Conservation (phyloP, 2,329 filamentous ascomycete genomes). For the Scytalidium sp. region DNA sequence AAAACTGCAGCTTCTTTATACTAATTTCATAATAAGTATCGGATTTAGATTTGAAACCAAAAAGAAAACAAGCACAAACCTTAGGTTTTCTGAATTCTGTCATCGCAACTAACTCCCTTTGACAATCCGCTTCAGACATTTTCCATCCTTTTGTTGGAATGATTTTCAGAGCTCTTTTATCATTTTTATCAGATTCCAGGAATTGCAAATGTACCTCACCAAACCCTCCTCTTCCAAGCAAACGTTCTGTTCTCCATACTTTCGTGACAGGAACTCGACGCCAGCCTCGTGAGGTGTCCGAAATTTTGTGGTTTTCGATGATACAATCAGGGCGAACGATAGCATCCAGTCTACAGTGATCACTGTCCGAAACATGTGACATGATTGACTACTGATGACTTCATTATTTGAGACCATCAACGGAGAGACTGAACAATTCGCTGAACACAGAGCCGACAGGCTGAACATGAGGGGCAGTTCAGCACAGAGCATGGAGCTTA, state of each 20-base stretch:
- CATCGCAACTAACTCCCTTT: not conserved
- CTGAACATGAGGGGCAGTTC: too few relatives aligned
- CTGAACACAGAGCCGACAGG: too few relatives aligned
- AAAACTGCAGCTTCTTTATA: not conserved
- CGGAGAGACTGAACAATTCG: too few relatives aligned
- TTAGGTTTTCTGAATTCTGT: not conserved
- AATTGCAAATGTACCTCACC: not conserved
- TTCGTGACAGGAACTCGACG: not conserved
- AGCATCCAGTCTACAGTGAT: too few relatives aligned
- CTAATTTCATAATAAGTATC: not conserved
- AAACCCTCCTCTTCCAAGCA: not conserved
- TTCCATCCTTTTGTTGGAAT: not conserved
- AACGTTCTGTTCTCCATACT: not conserved
- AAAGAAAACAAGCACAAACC: not conserved
- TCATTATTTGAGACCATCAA: too few relatives aligned
- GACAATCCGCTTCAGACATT: not conserved
- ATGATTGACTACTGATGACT: too few relatives aligned
- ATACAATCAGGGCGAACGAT: too few relatives aligned
- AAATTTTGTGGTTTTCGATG: too few relatives aligned
- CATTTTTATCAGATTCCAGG: not conserved
- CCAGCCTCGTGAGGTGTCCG: too few relatives aligned
- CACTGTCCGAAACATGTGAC: too few relatives aligned
- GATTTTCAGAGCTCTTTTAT: not conserved
- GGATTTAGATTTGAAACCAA: too few relatives aligned
- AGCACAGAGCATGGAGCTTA: too few relatives aligned